Conservation (phyloP, 352 stramenopile species). For the Phytopythium litorale region DNA sequence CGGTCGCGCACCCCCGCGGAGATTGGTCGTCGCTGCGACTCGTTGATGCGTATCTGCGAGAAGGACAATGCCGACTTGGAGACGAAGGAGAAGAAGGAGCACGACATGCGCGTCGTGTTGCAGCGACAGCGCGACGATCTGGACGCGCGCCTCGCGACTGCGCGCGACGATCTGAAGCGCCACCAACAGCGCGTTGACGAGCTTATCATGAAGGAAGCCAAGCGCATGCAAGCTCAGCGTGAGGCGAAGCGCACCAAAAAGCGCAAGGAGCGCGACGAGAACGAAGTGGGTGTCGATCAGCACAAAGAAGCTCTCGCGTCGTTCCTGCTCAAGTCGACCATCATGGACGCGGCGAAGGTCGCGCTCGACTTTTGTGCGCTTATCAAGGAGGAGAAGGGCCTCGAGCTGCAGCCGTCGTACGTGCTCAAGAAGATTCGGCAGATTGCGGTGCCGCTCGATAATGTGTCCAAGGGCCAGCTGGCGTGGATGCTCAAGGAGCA, state of each 20-base stretch:
- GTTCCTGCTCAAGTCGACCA: conserved; percentile 54
- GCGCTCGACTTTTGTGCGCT: conserved; percentile 63
- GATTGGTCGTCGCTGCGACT: conserved; percentile 94
- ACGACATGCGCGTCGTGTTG: conserved; percentile 52
- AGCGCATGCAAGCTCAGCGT: conserved; percentile 78
- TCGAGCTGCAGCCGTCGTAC: conserved; percentile 55
- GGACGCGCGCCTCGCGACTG: conserved; percentile 52
- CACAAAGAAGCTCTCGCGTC: conserved; percentile 46
- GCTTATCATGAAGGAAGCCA: conserved; percentile 86
- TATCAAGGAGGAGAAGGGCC: conserved; percentile 30
- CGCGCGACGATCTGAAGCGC: conserved; percentile 67
- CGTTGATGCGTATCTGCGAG: conserved; percentile 94
- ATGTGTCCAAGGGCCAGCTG: conserved; percentile 39
- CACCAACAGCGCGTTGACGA: conserved; percentile 80
- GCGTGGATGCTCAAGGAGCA: conserved; percentile 41
- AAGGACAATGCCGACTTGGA: conserved; percentile 90
- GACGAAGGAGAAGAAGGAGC: conserved; percentile 73
- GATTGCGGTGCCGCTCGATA: conserved; percentile 48
- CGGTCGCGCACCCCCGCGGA: conserved; percentile 94
- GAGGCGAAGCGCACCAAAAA: conserved; percentile 81
- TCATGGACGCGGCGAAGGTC: conserved; percentile 62
- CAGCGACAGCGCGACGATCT: conserved; percentile 70
- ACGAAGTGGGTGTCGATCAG: conserved; percentile 64
- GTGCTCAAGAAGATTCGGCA: conserved; percentile 73
- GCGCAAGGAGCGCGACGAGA: conserved; percentile 64